Evolutionary conservation across 2,329 filamentous ascomycete species (phyloP).

Genomic region (Alternaria longipes): DNA sequence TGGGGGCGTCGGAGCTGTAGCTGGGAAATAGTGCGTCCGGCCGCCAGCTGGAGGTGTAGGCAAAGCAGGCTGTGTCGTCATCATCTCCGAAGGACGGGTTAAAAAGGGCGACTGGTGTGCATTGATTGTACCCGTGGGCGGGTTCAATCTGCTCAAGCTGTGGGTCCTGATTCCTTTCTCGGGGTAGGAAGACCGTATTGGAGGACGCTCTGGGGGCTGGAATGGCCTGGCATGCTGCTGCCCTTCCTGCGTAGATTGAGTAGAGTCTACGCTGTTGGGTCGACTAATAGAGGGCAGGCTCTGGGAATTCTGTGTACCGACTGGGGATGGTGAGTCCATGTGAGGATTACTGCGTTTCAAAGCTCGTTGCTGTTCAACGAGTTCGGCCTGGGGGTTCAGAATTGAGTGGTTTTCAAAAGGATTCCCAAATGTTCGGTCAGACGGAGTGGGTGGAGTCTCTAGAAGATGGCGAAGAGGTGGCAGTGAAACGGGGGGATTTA

Average conservation of each 20-base stretch:
- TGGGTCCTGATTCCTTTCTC: constrained; percentile 64
- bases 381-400: constrained; percentile 55
- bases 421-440: constrained; percentile 42
- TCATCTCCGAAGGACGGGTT: constrained; percentile 55
- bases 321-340: constrained; percentile 53
- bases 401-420: constrained; percentile 57
- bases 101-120: constrained; percentile 61
- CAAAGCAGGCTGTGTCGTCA: constrained; percentile 57
- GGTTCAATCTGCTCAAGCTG: constrained; percentile 58
- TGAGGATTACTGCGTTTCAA: constrained; percentile 56
- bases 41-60: constrained; percentile 56
- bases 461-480: constrained; percentile 48
- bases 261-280: constrained; percentile 46
- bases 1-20: constrained; percentile 47
- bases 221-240: constrained; percentile 34
- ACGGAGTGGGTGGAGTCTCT: constrained; percentile 45
- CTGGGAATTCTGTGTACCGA: constrained; percentile 48
- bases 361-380: constrained; percentile 39
- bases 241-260: constrained; percentile 40
- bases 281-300: constrained; percentile 49
- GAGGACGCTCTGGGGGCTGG: constrained; percentile 36
- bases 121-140: constrained; percentile 58
- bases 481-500: constrained; percentile 36
- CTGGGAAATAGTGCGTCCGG: constrained; percentile 48
- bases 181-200: constrained; percentile 63